Percentiles rank a stretch among this genome's conserved stretches.
phyloP scores from a whole-genome alignment of 306 rosid genomes.

The Herpetospermum pedunculosum region DNA sequence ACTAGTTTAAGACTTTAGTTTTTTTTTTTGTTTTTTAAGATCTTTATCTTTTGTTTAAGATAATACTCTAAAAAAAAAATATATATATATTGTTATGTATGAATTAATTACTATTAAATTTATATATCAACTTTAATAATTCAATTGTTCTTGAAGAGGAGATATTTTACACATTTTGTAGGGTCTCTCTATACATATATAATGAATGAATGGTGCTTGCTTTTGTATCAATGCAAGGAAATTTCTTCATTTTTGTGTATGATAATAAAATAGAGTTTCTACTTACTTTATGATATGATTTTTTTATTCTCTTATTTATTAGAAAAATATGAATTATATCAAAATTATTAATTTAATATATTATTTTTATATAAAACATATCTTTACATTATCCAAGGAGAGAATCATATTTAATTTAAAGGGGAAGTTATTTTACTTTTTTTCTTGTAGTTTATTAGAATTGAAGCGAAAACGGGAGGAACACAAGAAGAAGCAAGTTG shows the following conservation, averaged over 20 bases:
- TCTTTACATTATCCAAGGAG: not conserved
- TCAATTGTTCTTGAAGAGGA: not conserved
- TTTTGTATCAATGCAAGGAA: not conserved
- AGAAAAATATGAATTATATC: not conserved
- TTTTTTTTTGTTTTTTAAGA: no score
- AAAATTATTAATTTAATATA: not conserved
- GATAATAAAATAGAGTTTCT: not conserved
- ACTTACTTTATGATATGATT: no score
- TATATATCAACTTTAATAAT: not conserved
- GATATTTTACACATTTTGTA: not conserved
- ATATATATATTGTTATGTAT: no score
- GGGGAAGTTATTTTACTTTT: not conserved
- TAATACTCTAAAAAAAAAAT: no score
- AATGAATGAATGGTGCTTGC: not conserved
- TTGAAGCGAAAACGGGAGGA: conserved; percentile 34
- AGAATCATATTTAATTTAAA: conserved; percentile 21
- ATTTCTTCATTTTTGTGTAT: not conserved
- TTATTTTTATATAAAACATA: not conserved
- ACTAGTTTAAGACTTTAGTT: no score
- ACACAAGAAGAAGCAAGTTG: conserved; percentile 53
- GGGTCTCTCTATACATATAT: not conserved
- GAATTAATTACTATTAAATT: not conserved
- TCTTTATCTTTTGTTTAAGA: no score
- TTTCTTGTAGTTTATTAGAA: conserved; percentile 8
- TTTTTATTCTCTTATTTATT: no score